phyloP scores from a whole-genome alignment of 73 alveolate species.

The Symbiodinium pilosum region DNA sequence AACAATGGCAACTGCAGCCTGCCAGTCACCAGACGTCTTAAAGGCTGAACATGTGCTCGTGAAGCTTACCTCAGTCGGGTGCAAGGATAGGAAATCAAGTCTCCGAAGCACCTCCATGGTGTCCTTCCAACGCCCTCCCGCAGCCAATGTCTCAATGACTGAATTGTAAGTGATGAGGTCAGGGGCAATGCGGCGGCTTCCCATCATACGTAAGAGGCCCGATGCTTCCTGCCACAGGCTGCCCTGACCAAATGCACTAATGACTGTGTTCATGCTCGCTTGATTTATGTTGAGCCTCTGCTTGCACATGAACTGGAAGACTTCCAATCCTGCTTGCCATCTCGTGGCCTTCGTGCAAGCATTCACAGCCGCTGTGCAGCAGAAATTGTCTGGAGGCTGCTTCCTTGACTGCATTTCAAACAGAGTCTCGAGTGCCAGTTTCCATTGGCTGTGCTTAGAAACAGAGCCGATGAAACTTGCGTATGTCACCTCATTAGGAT shows the following conservation, averaged over 20 bases:
- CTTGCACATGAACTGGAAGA: background rate
- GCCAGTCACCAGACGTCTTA: background rate
- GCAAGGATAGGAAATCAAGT: background rate
- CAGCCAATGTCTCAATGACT: background rate
- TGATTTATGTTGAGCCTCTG: background rate
- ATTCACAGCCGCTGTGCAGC: conserved; percentile 14
- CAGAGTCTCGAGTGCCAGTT: background rate
- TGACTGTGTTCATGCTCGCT: background rate
- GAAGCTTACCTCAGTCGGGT: background rate
- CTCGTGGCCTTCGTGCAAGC: background rate
- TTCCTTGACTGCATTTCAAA: background rate
- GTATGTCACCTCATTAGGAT: conserved; percentile 11
- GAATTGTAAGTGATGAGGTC: background rate
- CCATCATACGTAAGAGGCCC: background rate
- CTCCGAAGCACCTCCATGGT: background rate
- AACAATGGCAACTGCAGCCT: background rate
- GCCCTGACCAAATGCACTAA: background rate
- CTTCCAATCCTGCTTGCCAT: background rate
- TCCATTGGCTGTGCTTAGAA: conserved; percentile 33
- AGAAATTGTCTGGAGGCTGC: background rate
- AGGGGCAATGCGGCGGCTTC: background rate
- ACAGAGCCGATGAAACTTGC: conserved; percentile 16
- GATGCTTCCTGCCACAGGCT: background rate
- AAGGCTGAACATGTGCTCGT: background rate
- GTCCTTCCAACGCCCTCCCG: background rate